Base-by-base conservation (phyloP, 805 yeast species). In the Jamesozyma hellenica region DNA sequence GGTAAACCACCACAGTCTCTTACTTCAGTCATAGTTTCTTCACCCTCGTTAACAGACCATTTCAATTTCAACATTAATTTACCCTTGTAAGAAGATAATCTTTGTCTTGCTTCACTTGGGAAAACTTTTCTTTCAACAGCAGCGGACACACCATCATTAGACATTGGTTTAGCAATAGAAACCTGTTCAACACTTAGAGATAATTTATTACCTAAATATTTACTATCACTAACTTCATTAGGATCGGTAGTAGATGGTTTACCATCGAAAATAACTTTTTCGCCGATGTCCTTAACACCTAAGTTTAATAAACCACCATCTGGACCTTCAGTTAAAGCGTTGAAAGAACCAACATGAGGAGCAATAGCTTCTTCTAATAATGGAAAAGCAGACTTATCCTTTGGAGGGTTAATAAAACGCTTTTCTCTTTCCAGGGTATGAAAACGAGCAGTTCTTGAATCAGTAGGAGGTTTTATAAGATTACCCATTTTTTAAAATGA, bases 321-420 rank as follows among this genome's bases (percentile, higher is more conserved):
- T 18, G 83, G 77, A 33, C 95, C 95, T 42, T 84, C 94, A 18
- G 95, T 83, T 42, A 92, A 69, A 4, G 96, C 96, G 69, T 92
- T 82, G 71, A 92, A 92, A 1, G 97, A 90, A 8, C 95, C 96
- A 41, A 92, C 75, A 60, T 92, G 98, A 4, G 98, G 98, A 42
- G 77, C 77, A 31, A 92, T 92, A 13, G 98, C 97, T 46, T 86
- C 95, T 42, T 74, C 74, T 28, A 92, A 71, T 31, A 87, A 64
- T 13, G 96, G 95, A 53, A 67, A 90, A 7, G 84, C 84, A 25
- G 85, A 71, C 58, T 82, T 74, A 55, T 84, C 95, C 64, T 76
- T 79, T 38, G 96, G 94, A 35, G 98, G 98, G 58, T 84, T 78
- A 51, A 74, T 73, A 66, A 86, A 92, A 50, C 94, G 74, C 45